phyloP scores from a whole-genome alignment of 1,139 yeast species.

The Hansenula sp. region DNA sequence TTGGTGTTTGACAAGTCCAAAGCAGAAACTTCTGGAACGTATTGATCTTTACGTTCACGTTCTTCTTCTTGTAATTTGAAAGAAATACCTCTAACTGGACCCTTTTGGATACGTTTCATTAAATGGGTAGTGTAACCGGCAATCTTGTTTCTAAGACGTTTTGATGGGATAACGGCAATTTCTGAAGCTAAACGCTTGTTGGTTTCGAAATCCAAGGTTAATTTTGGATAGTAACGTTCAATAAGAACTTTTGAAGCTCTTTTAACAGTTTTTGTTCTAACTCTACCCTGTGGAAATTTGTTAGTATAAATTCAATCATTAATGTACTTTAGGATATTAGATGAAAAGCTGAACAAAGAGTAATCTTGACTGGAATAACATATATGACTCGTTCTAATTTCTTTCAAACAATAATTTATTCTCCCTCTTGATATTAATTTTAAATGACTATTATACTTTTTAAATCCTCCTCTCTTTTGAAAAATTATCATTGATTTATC shows the following conservation, averaged over 20 bases:
- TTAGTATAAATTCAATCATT: slow-evolving; percentile 11
- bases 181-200: slow-evolving; percentile 99
- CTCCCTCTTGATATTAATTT: too few relatives aligned
- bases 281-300: slow-evolving; percentile 69
- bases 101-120: slow-evolving; percentile 99
- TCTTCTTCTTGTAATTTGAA: slow-evolving; percentile 99
- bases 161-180: slow-evolving; percentile 98
- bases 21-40: slow-evolving; percentile 99
- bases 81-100: slow-evolving; percentile 99
- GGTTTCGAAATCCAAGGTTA: slow-evolving; percentile 99
- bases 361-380: too few relatives aligned
- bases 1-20: slow-evolving; percentile 96
- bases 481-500: too few relatives aligned
- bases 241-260: slow-evolving; percentile 99
- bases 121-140: slow-evolving; percentile 99
- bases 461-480: too few relatives aligned
- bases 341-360: too few relatives aligned
- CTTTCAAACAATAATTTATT: too few relatives aligned
- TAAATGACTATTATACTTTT: too few relatives aligned
- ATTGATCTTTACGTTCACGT: slow-evolving; percentile 99
- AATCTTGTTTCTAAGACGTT: slow-evolving; percentile 99
- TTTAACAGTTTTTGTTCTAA: slow-evolving; percentile 99
- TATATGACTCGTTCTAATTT: too few relatives aligned
- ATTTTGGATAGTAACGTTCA: slow-evolving; percentile 99
- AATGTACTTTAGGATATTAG: too few relatives aligned